Evolutionary conservation across 352 stramenopile genomes (phyloP).

Genomic region (Peronospora farinosa): DNA sequence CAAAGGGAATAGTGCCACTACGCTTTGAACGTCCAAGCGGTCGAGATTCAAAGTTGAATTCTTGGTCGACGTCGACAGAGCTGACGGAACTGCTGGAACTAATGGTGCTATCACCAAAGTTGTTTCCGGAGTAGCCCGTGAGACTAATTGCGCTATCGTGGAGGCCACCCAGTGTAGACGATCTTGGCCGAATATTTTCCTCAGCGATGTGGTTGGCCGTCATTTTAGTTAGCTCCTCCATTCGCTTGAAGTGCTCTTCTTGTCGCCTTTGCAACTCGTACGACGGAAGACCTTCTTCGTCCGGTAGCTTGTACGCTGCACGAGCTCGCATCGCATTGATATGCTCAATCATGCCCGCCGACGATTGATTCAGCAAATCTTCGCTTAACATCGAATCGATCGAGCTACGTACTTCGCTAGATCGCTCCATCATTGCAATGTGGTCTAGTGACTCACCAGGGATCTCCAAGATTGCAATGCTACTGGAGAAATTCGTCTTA

Average conservation of each 20-base stretch:
- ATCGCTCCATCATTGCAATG: conserved; percentile 32
- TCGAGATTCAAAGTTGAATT: conserved; percentile 36
- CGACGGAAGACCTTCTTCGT: conserved; percentile 37
- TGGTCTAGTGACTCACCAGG: conserved; percentile 21
- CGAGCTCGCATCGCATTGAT: conserved; percentile 31
- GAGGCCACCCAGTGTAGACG: conserved; percentile 39
- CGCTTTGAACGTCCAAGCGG: conserved; percentile 39
- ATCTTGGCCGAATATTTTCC: conserved; percentile 38
- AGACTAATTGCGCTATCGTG: conserved; percentile 35
- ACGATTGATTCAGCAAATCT: conserved; percentile 40
- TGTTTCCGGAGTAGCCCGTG: conserved; percentile 15
- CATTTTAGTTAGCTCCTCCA: conserved; percentile 55
- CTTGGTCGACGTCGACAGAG: conserved; percentile 27
- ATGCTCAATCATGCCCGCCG: conserved; percentile 35
- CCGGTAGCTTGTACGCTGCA: conserved; percentile 20
- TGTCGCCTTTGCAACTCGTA: conserved; percentile 43
- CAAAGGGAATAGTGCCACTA: conserved; percentile 46
- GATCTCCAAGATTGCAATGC: conserved; percentile 26
- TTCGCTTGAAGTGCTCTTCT: conserved; percentile 51
- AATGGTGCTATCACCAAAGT: conserved; percentile 19
- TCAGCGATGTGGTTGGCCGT: conserved; percentile 28
- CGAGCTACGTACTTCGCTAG: conserved; percentile 26
- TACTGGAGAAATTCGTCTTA: conserved; percentile 27
- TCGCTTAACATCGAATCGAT: conserved; percentile 32
- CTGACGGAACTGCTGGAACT: conserved; percentile 17